Percentiles rank a stretch among this genome's conserved stretches.
phyloP scores from a whole-genome alignment of 2,329 filamentous ascomycete species.

The Lasiodiplodia hormozganensis region DNA sequence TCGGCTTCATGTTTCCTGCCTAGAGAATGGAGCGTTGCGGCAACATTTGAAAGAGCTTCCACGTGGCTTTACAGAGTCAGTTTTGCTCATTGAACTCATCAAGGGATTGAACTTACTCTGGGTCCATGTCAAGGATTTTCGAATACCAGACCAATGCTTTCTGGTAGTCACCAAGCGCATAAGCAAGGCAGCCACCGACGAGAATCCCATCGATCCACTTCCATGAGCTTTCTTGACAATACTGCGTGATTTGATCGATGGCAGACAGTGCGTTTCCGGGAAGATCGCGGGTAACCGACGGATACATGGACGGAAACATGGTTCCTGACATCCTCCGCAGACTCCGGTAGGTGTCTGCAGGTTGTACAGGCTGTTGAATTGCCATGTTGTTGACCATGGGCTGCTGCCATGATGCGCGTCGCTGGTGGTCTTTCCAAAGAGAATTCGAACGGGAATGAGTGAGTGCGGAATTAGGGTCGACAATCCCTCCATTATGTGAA shows the following conservation, averaged over 20 bases:
- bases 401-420: conserved; percentile 26
- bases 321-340: conserved; percentile 20
- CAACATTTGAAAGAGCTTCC: conserved; percentile 92
- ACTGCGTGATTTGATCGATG: conserved; percentile 44
- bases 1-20: conserved; percentile 84
- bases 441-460: conserved; percentile 6
- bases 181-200: conserved; percentile 87
- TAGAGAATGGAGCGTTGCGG: conserved; percentile 85
- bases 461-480: conserved; percentile 15
- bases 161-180: conserved; percentile 84
- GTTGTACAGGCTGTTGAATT: conserved; percentile 17
- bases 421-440: conserved; percentile 22
- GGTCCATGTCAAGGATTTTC: conserved; percentile 67
- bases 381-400: conserved; percentile 3
- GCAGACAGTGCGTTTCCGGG: conserved; percentile 42
- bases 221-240: conserved; percentile 50
- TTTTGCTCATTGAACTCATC: neutral
- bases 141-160: conserved; percentile 78
- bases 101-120: conserved; percentile 51
- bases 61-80: conserved; percentile 69
- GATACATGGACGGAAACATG: conserved; percentile 14
- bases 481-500: neutral
- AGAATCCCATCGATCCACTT: conserved; percentile 91
- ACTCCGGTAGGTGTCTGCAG: conserved; percentile 1
- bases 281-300: conserved; percentile 3